Conservation (phyloP, 2,329 filamentous ascomycete genomes). For the Nemania serpens region DNA sequence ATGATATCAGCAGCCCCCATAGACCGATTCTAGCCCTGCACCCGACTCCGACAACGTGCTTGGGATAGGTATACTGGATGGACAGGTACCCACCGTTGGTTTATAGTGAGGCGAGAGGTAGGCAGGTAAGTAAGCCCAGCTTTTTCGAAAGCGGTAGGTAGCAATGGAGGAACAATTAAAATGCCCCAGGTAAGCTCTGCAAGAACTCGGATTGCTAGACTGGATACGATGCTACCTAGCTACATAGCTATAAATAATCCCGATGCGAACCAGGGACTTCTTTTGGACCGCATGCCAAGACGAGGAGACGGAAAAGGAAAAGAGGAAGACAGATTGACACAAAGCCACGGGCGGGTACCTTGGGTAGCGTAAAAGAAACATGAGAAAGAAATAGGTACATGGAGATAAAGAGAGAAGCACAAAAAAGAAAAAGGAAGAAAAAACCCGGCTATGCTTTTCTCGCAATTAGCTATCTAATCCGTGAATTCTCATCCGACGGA, state of each 20-base stretch:
- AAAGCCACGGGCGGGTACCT: no score
- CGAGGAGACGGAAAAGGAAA: no score
- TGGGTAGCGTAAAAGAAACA: no score
- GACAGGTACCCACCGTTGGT: neutral
- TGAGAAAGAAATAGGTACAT: neutral
- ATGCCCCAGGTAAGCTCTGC: no score
- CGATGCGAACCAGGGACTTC: no score
- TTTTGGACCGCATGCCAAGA: conserved; percentile 1
- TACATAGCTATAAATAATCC: no score
- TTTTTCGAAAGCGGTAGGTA: conserved; percentile 13
- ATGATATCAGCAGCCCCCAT: conserved; percentile 11
- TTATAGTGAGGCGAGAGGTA: neutral
- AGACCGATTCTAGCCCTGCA: neutral
- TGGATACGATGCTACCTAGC: no score
- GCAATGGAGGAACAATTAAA: neutral
- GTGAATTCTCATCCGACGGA: conserved; percentile 9
- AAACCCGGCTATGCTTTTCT: neutral
- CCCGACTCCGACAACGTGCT: neutral
- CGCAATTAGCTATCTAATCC: neutral
- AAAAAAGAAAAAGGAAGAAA: neutral
- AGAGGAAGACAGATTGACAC: no score
- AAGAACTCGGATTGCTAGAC: no score
- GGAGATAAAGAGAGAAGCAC: neutral
- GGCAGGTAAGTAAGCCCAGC: neutral
- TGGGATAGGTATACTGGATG: no score